A percentile compares a stretch with the other conserved stretches of the same genome.
These are phyloP conservation scores for Sugiyamaella boreocaroliniensis DNA, from an alignment of 805 yeast genomes.

Conservation along the genomic window DNA sequence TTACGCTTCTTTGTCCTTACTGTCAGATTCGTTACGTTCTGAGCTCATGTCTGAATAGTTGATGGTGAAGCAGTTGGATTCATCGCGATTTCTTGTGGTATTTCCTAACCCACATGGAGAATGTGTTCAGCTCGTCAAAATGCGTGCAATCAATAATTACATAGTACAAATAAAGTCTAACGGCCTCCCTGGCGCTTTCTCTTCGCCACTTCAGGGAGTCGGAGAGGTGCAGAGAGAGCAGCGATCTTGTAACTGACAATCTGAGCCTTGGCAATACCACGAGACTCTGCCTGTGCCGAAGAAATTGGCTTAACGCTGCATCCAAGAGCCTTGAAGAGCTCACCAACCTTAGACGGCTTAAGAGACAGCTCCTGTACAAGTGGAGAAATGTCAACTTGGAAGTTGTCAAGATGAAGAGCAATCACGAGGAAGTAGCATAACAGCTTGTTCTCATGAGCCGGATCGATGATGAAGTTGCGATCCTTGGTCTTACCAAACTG, in stretches of 20 bases:
- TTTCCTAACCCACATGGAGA: not conserved
- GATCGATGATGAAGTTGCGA: conserved; percentile 74
- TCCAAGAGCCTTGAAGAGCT: conserved; percentile 74
- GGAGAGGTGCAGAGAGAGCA: conserved; percentile 77
- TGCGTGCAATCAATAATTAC: not conserved
- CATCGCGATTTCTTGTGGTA: not conserved
- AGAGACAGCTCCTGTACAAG: conserved; percentile 77
- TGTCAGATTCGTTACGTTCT: not conserved
- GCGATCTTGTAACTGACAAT: conserved; percentile 68
- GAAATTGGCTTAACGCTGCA: conserved; percentile 69
- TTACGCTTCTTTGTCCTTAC: not conserved
- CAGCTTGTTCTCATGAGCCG: conserved; percentile 79
- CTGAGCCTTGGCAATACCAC: conserved; percentile 29
- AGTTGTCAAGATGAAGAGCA: conserved; percentile 69
- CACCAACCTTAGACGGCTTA: conserved; percentile 65
- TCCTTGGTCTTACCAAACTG: conserved; percentile 69
- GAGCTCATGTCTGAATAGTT: not conserved
- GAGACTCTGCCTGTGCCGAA: conserved; percentile 29
- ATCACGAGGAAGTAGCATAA: conserved; percentile 70
- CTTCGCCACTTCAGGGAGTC: conserved; percentile 74
- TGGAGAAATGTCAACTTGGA: conserved; percentile 67
- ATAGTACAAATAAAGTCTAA: conserved; percentile 9
- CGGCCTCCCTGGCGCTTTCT: conserved; percentile 32
- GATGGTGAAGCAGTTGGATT: not conserved
- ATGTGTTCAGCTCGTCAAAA: not conserved